These are phyloP conservation scores for Aspergillus proliferans DNA, from an alignment of 2,329 filamentous ascomycete genomes.

Conservation along the genomic window DNA sequence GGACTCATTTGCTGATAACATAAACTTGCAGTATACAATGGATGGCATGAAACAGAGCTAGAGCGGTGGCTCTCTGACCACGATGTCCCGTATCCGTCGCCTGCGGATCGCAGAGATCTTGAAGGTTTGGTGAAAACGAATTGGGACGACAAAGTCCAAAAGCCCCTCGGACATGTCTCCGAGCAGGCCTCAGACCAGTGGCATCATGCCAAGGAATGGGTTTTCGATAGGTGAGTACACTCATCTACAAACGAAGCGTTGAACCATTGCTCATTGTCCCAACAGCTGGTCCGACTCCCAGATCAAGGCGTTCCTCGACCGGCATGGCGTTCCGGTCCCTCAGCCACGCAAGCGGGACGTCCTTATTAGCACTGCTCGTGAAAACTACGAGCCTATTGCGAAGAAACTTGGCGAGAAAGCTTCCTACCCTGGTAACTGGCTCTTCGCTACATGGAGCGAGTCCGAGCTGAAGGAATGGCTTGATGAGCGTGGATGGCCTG, in stretches of 20 bases:
- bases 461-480: conserved; percentile 93
- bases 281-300: conserved; percentile 83
- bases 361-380: conserved; percentile 68
- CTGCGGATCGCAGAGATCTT: conserved; percentile 90
- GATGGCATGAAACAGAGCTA: conserved; percentile 96
- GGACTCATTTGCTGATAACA: background rate
- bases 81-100: conserved; percentile 80
- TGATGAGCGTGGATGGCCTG: conserved; percentile 77
- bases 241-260: background rate
- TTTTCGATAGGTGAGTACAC: conserved; percentile 65
- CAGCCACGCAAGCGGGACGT: conserved; percentile 81
- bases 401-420: conserved; percentile 69
- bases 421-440: conserved; percentile 90
- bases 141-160: conserved; percentile 74
- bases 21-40: conserved; percentile 72
- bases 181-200: conserved; percentile 70
- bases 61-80: conserved; percentile 95
- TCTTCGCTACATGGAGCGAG: conserved; percentile 85
- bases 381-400: conserved; percentile 73
- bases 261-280: conserved; percentile 28
- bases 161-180: conserved; percentile 68
- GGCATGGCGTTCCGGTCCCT: conserved; percentile 77
- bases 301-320: conserved; percentile 87
- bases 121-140: conserved; percentile 82
- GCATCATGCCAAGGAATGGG: conserved; percentile 74